phyloP scores from a whole-genome alignment of 2,329 filamentous ascomycete species.

The Sphaerulina vaccinii region DNA sequence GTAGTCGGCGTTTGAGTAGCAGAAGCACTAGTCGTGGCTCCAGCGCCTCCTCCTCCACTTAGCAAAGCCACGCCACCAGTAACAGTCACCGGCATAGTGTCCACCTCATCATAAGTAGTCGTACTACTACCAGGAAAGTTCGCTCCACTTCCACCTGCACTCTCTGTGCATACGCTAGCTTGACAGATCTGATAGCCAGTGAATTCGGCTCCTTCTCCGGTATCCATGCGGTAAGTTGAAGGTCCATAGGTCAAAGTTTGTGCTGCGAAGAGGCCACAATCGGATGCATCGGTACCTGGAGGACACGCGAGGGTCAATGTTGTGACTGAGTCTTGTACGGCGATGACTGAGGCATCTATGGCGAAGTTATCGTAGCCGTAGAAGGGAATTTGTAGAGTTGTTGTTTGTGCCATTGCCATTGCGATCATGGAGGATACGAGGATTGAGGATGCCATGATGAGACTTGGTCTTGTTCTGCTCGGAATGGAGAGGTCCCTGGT shows the following conservation, averaged over 20 bases:
- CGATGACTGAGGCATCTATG: constrained; percentile 24
- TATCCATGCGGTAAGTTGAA: constrained; percentile 25
- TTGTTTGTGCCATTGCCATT: constrained; percentile 3
- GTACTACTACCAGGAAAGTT: constrained; percentile 25
- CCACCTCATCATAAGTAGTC: constrained; percentile 20
- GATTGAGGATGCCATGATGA: neutral
- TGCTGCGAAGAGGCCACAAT: constrained; percentile 27
- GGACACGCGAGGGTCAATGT: constrained; percentile 23
- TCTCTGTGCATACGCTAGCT: constrained; percentile 21
- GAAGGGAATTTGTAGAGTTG: constrained; percentile 23
- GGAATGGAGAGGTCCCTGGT: neutral
- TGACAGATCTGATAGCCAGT: constrained; percentile 23
- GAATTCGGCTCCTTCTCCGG: constrained; percentile 17
- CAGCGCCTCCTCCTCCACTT: constrained; percentile 7
- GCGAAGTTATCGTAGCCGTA: constrained; percentile 26
- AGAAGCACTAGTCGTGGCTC: neutral
- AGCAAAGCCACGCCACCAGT: constrained; percentile 20
- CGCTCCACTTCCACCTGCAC: constrained; percentile 17
- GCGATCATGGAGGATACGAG: neutral
- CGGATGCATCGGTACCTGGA: constrained; percentile 17
- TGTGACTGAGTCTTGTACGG: constrained; percentile 16
- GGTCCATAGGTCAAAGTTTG: constrained; percentile 25
- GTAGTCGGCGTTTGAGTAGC: neutral
- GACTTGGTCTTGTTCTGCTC: neutral
- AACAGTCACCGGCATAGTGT: constrained; percentile 20